A percentile compares a stretch with the other conserved stretches of the same genome.
Evolutionary conservation across 2,329 filamentous ascomycete genomes (phyloP).

Genomic region (Byssochlamys sp.): DNA sequence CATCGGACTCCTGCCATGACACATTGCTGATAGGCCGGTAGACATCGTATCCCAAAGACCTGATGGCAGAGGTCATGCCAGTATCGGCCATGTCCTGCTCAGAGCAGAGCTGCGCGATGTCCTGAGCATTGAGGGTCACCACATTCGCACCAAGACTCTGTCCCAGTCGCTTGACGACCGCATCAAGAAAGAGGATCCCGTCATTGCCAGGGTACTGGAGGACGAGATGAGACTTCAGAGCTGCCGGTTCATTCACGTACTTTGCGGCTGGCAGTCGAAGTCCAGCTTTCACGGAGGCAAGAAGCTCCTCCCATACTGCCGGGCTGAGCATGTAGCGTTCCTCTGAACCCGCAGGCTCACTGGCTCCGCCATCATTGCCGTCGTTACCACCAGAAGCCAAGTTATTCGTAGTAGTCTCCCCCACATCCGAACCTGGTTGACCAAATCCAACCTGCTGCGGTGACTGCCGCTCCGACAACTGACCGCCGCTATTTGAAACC

Average conservation of each 20-base stretch:
- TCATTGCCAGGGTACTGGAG: constrained; percentile 51
- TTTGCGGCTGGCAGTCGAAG: constrained; percentile 34
- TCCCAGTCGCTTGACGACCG: constrained; percentile 56
- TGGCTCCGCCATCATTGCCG: constrained; percentile 12
- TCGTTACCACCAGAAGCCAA: constrained; percentile 17
- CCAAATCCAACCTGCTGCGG: constrained; percentile 20
- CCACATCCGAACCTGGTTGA: constrained; percentile 10
- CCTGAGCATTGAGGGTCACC: constrained; percentile 36
- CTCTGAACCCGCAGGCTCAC: constrained; percentile 9
- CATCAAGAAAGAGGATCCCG: constrained; percentile 46
- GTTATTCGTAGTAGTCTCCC: constrained; percentile 6
- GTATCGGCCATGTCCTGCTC: constrained; percentile 32
- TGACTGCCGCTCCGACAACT: constrained; percentile 5
- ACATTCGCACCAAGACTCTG: constrained; percentile 42
- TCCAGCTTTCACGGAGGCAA: constrained; percentile 43
- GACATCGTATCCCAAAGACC: constrained; percentile 47
- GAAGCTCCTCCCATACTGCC: constrained; percentile 40
- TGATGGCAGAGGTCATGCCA: constrained; percentile 25
- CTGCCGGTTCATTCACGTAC: constrained; percentile 38
- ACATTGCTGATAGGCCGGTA: constrained; percentile 29
- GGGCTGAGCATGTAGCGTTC: constrained; percentile 32
- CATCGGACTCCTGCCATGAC: constrained; percentile 30
- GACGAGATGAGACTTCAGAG: constrained; percentile 47
- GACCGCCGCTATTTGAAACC: constrained; percentile 13
- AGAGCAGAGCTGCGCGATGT: constrained; percentile 36